Evolutionary conservation across 495 filamentous ascomycete genomes (phyloP), one percentile per base, ranked within the genome.

Genomic region (Daldinia concentrica): DNA sequence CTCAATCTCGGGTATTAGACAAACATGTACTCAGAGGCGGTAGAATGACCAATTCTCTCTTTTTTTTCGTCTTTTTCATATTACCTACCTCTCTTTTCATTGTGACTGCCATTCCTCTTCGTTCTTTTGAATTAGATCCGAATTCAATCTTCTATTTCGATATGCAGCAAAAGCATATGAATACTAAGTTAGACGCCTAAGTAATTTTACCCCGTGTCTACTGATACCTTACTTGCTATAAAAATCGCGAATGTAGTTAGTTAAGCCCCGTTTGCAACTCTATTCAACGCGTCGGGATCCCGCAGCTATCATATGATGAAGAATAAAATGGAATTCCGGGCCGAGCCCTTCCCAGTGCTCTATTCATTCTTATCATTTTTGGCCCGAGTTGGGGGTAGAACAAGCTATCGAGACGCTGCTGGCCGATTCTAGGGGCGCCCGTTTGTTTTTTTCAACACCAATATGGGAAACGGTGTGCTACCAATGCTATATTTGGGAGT

Each of bases 401-500:
- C 5, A 41, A 29, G 3, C 14, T 17, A 5, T 30, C 56, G 48
- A n/a, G 37, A 45, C 14, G n/a, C 15, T 50, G 29, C 58, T 57
- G 27, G 58, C 1, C 5, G 12, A 9, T 68, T 68, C 58, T 14
- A 41, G 5, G 8, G 51, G 22, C 27, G 59, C 30, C 41, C 59
- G 59, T 62, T 62, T 62, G 43, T 45, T 62, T 37, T 62, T 17
- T 62, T 24, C 15, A 26, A 37, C 41, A 7, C 34, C 43, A 37
- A 14, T 8, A 12, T 37, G 43, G 54, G 22, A 51, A 24, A 12
- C 19, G 19, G 22, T 9, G n/a, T 0, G 8, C 24, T 2, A 5
- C 43, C 22, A 24, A 48, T 19, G 11, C 19, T 6, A 1, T 17
- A 9, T 12, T 14, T 14, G 3, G 43, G 6, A 12, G 9, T 9